phyloP scores from a whole-genome alignment of 1,284 basidiomycete genomes.

The Phellinidium pouzarii region DNA sequence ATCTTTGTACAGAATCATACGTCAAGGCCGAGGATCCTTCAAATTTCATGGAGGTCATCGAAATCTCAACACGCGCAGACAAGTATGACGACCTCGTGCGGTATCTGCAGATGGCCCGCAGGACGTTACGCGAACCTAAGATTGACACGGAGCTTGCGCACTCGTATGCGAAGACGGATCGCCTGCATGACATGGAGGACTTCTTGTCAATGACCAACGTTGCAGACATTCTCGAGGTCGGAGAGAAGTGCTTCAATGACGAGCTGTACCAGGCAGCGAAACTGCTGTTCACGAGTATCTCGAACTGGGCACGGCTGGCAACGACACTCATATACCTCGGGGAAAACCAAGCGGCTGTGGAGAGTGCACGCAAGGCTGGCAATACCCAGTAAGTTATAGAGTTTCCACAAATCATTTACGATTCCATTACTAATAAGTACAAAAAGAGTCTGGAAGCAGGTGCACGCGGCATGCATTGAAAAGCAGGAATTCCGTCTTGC shows the following conservation, averaged over 20 bases:
- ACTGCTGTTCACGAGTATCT: constrained; percentile 92
- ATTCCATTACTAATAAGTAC: constrained; percentile 17
- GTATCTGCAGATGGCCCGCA: constrained; percentile 99
- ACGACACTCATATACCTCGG: constrained; percentile 98
- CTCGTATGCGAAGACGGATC: constrained; percentile 95
- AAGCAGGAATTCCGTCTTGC: constrained; percentile 96
- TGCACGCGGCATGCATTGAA: constrained; percentile 97
- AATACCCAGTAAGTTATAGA: constrained; percentile 89
- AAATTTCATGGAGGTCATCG: constrained; percentile 95
- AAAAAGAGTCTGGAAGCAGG: constrained; percentile 97
- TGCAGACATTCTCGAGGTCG: constrained; percentile 91
- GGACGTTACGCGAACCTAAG: constrained; percentile 92
- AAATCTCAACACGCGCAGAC: constrained; percentile 92
- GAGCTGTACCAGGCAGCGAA: constrained; percentile 97
- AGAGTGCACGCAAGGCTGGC: constrained; percentile 97
- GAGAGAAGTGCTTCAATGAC: constrained; percentile 99
- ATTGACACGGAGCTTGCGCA: constrained; percentile 98
- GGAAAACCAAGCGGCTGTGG: constrained; percentile 97
- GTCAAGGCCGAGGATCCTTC: constrained; percentile 97
- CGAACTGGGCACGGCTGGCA: constrained; percentile 96
- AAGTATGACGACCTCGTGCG: constrained; percentile 98
- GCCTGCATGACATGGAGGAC: constrained; percentile 98
- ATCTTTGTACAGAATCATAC: constrained; percentile 75
- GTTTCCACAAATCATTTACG: neutral
- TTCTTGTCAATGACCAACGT: constrained; percentile 99